A percentile compares a stretch with the other conserved stretches of the same genome.
Evolutionary conservation across 352 stramenopile genomes (phyloP).

Genomic region (Phytophthora citricola): DNA sequence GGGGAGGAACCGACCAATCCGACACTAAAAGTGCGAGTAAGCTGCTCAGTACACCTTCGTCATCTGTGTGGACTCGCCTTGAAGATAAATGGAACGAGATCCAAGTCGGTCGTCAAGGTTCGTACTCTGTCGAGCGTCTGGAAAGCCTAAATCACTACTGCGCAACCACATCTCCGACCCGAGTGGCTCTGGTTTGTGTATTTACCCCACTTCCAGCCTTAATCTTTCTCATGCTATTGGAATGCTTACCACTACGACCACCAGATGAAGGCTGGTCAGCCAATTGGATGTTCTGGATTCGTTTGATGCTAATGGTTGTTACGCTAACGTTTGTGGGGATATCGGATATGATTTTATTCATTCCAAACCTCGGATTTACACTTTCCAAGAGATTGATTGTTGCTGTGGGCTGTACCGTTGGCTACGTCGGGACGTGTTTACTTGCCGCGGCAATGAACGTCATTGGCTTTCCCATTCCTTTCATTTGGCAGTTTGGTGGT

Average conservation of each 20-base stretch:
- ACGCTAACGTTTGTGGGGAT: conserved; percentile 9
- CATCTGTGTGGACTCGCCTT: conserved; percentile 3
- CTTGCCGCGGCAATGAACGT: neutral
- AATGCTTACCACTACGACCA: conserved; percentile 23
- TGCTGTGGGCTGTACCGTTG: conserved; percentile 5
- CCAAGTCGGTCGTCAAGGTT: conserved; percentile 27
- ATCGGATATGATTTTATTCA: conserved; percentile 10
- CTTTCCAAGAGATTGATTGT: conserved; percentile 13
- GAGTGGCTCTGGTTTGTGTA: conserved; percentile 13
- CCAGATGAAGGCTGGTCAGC: conserved; percentile 28
- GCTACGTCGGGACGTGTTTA: conserved; percentile 8
- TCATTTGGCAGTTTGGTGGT: conserved; percentile 22
- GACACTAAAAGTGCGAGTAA: conserved; percentile 1
- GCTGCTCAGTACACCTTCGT: neutral
- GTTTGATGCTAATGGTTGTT: conserved; percentile 23
- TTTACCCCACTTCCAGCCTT: conserved; percentile 22
- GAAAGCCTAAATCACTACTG: conserved; percentile 24
- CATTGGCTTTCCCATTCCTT: conserved; percentile 23
- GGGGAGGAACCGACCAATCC: neutral
- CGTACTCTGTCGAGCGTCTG: conserved; percentile 26
- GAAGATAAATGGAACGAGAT: conserved; percentile 26
- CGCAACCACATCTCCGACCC: conserved; percentile 9
- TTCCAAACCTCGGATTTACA: conserved; percentile 12
- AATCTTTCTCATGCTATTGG: conserved; percentile 15
- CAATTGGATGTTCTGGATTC: conserved; percentile 37